Evolutionary conservation across 2,329 filamentous ascomycete species (phyloP), one percentile per base, ranked within the genome.

Genomic region (Cytospora schulzeri): DNA sequence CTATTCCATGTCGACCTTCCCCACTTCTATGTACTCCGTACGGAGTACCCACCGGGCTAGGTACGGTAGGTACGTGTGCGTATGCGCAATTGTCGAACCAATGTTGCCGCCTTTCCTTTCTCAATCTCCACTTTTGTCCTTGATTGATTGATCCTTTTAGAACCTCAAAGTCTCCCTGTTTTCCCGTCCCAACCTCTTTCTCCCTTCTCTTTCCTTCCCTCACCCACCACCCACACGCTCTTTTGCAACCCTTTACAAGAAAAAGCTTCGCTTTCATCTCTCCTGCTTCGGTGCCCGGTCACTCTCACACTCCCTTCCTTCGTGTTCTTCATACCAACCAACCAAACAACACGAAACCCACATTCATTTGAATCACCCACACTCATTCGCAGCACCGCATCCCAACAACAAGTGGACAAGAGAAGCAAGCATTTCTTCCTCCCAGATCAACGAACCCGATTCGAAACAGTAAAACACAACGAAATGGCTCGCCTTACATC

Each of bases 401-500:
- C 14, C n/a, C 6, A 45, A 3, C 33, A 26, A 35, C 1, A 35
- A 41, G n/a, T 11, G 26, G 14, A 22, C n/a, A 31, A 48, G 9
- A 15, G 4, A n/a, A 51, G 28, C 45, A 59, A 62, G 51, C 57
- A 60, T 38, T 38, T 31, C 57, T 51, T n/a, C 52, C 28, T 33
- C 28, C 24, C 51, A 38, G 7, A 3, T 57, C 57, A n/a, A 53
- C n/a, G 55, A 19, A 17, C n/a, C 52, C 45, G 22, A 50, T 50
- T 29, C 53, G 24, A 24, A 50, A 35, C 11, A 26, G 19, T 31
- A 59, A 9, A 53, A 19, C 2, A 29, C n/a, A 35, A 41, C 8
- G 29, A 29, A 66, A 66, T 66, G 65, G 61, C 65, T 45, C 72
- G 69, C 65, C 66, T 73, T 35, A 50, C 70, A n/a, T 66, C 69